Evolutionary conservation across 768 basidiomycete genomes (phyloP).

Genomic region (Mycena chlorophos): DNA sequence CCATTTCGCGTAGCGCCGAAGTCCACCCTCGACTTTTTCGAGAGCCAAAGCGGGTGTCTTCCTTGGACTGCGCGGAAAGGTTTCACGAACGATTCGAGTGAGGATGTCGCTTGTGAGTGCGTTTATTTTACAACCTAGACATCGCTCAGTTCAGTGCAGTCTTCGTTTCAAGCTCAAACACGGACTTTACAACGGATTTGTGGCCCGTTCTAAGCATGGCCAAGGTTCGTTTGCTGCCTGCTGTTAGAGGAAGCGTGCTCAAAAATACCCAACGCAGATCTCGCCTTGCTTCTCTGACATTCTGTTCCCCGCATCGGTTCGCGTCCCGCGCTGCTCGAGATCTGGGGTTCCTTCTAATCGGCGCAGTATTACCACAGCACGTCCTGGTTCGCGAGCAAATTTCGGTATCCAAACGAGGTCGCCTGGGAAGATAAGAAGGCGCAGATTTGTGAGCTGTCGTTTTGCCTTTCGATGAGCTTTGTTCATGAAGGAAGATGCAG

Average conservation of each 20-base stretch:
- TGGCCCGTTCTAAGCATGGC: constrained; percentile 1
- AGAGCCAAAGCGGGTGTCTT: not conserved
- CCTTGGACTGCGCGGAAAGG: not conserved
- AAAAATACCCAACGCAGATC: too few species aligned
- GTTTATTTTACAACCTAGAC: not conserved
- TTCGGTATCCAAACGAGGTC: not conserved
- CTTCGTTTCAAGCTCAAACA: not conserved
- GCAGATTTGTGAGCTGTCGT: too few species aligned
- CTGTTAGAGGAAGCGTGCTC: too few species aligned
- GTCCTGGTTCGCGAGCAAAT: not conserved
- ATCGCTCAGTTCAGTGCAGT: not conserved
- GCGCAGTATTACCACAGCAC: not conserved
- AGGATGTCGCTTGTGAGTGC: not conserved
- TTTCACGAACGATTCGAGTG: not conserved
- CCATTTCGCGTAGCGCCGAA: constrained; percentile 2
- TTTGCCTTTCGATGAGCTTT: not conserved
- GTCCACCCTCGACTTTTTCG: constrained; percentile 1
- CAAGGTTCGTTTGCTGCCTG: too few species aligned
- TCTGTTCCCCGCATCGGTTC: not conserved
- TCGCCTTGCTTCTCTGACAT: constrained; percentile 3
- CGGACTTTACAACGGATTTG: not conserved
- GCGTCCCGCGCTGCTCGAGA: not conserved
- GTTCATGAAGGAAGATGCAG: not conserved
- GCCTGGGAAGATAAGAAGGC: not conserved
- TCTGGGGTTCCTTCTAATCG: not conserved